Conservation (phyloP, 768 basidiomycete species). For the Scleroderma citrinum region DNA sequence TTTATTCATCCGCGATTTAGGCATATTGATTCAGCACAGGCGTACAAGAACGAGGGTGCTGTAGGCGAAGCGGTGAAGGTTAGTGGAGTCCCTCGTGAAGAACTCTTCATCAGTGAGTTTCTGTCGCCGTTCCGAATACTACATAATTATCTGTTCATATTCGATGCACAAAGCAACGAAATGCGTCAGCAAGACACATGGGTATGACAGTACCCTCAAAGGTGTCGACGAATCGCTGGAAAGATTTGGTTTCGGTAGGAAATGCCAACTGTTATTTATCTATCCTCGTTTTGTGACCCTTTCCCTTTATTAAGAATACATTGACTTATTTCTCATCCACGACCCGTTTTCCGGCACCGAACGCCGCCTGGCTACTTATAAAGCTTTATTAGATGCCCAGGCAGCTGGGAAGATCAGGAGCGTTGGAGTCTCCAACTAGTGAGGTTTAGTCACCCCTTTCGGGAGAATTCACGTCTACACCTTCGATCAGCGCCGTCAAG, state of each 20-base stretch:
- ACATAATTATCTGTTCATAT: constrained; percentile 3
- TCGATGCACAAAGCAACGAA: constrained; percentile 52
- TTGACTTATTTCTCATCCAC: constrained; percentile 78
- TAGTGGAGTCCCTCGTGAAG: constrained; percentile 48
- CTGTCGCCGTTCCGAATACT: not conserved
- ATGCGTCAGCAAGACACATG: constrained; percentile 48
- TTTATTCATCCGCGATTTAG: constrained; percentile 26
- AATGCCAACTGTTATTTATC: constrained; percentile 1
- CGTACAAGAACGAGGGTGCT: constrained; percentile 58
- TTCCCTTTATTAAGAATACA: constrained; percentile 37
- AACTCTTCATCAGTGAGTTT: constrained; percentile 65
- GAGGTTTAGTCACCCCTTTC: constrained; percentile 17
- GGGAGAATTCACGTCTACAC: not conserved
- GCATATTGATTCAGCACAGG: constrained; percentile 70
- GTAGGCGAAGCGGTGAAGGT: constrained; percentile 57
- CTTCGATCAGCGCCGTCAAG: constrained; percentile 49
- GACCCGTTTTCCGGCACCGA: constrained; percentile 60
- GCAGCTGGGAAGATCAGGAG: constrained; percentile 58
- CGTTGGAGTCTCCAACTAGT: constrained; percentile 85
- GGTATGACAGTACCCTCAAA: constrained; percentile 53
- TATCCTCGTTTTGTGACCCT: not conserved
- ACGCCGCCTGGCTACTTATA: constrained; percentile 65
- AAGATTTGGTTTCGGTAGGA: constrained; percentile 53
- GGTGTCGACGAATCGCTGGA: constrained; percentile 58
- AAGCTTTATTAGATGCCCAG: constrained; percentile 59